Evolutionary conservation across 805 yeast species (phyloP).

Genomic region (Dipodascus geniculatus): DNA sequence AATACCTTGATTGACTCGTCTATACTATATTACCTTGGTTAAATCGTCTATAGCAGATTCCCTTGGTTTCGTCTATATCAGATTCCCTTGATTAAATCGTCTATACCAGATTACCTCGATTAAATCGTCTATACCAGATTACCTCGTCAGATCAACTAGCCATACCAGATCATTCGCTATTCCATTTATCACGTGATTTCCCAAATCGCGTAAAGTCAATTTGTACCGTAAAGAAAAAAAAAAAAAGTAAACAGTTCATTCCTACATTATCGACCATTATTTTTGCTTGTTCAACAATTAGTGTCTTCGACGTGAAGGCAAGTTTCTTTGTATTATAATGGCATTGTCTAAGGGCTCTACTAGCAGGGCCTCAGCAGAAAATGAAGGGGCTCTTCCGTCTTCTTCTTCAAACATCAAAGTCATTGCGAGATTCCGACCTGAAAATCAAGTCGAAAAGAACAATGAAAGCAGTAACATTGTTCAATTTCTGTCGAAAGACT

Average conservation of each 20-base stretch:
- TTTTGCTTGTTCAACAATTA: background rate
- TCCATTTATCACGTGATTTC: background rate
- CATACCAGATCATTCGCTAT: background rate
- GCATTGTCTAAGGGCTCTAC: background rate
- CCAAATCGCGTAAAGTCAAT: background rate
- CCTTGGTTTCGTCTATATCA: too few relatives aligned
- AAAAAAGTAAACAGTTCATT: background rate
- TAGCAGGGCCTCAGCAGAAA: background rate
- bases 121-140: too few relatives aligned
- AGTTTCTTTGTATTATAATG: background rate
- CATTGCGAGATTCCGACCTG: slow-evolving; percentile 62
- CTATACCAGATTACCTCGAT: too few relatives aligned
- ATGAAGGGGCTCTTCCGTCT: background rate
- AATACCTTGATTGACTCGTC: too few relatives aligned
- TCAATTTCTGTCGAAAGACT: slow-evolving; percentile 15
- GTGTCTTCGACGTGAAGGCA: background rate
- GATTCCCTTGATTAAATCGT: too few relatives aligned
- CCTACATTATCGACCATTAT: background rate
- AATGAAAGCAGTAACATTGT: slow-evolving; percentile 16
- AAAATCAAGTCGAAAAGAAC: slow-evolving; percentile 26
- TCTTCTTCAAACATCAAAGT: slow-evolving; percentile 39
- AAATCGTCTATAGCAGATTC: too few relatives aligned
- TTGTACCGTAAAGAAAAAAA: background rate
- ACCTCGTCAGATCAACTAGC: background rate
- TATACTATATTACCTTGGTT: too few relatives aligned